Base-by-base conservation (phyloP, 768 basidiomycete species). In the Pisolithus orientalis region DNA sequence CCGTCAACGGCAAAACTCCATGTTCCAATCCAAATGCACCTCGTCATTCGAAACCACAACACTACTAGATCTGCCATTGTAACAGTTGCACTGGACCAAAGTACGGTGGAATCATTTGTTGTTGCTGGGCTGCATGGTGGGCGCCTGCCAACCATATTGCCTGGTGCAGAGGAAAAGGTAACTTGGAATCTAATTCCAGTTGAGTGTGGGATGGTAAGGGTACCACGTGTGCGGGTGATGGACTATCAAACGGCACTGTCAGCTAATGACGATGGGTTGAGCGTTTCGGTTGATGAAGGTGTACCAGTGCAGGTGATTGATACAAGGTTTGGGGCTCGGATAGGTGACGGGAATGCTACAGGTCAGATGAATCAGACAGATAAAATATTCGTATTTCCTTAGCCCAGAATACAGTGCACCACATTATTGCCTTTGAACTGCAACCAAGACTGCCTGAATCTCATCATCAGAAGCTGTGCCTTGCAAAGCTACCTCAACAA, bases 51-150 rank as follows among this genome's bases (percentile, higher is more conserved):
- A 62, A 90, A 90, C 65, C 69, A 79, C 51, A 77, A 84, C 53
- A 74, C 78, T 3, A 72, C 72, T 7, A 78, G 83, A 34, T 80
- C 90, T 2, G 85, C 87, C 0, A 84, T 83, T 56, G 67, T 94
- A 32, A 73, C 80, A 10, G 75, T 93, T 8, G 80, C 85, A 32
- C 74, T 94, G 28, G 92, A 95, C 50, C 75, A 82, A 1, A 83
- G 85, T 54, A 57, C 70, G 14, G 68, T 77, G 11, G 89, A 90
- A 39, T 75, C 77, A n/a, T 95, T 96, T 66, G 81, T 94, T 14
- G 80, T 93, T 40, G 80, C 89, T 3, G 94, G 94, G 0, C 64
- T 87, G 34, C 74, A 89, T 44, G 79, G 72, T 46, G 81, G 82
- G 3, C 78, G 83, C 9, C 57, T 91, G 8, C 84, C 90, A 2